A percentile compares a stretch with the other conserved stretches of the same genome.
Conservation (phyloP, 495 filamentous ascomycete genomes). For the Talaromyces liani region DNA sequence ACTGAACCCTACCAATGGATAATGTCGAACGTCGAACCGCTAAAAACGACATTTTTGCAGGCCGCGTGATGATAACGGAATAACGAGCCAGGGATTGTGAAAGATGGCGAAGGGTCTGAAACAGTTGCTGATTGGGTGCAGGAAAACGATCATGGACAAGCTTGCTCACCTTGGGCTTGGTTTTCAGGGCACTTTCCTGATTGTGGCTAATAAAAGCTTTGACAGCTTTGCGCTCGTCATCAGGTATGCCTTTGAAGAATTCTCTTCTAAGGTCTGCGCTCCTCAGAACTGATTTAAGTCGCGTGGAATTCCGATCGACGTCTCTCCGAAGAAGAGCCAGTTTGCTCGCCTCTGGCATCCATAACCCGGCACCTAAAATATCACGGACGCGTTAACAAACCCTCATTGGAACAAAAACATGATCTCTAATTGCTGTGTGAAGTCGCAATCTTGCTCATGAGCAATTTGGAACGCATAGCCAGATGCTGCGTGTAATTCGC, state of each 20-base stretch:
- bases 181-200: constrained; percentile 68
- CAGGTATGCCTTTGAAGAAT: constrained; percentile 52
- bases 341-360: constrained; percentile 59
- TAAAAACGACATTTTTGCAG: not conserved
- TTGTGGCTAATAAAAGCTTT: constrained; percentile 63
- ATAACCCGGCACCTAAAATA: constrained; percentile 60
- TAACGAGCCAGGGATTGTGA: not conserved
- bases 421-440: not conserved
- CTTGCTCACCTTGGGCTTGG: constrained; percentile 66
- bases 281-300: constrained; percentile 58
- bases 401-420: not conserved
- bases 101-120: not conserved
- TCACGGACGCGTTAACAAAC: not conserved
- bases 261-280: constrained; percentile 48
- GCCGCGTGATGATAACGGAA: not conserved
- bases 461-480: not conserved
- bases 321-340: constrained; percentile 60
- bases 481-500: not conserved
- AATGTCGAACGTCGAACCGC: not conserved
- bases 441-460: not conserved
- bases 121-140: not conserved
- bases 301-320: constrained; percentile 60
- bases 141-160: constrained; percentile 4
- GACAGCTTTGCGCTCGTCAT: constrained; percentile 52
- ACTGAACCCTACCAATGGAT: not conserved